These are phyloP conservation scores for Boletus rufocinnamomeus DNA, from an alignment of 768 basidiomycete species.

Conservation along the genomic window DNA sequence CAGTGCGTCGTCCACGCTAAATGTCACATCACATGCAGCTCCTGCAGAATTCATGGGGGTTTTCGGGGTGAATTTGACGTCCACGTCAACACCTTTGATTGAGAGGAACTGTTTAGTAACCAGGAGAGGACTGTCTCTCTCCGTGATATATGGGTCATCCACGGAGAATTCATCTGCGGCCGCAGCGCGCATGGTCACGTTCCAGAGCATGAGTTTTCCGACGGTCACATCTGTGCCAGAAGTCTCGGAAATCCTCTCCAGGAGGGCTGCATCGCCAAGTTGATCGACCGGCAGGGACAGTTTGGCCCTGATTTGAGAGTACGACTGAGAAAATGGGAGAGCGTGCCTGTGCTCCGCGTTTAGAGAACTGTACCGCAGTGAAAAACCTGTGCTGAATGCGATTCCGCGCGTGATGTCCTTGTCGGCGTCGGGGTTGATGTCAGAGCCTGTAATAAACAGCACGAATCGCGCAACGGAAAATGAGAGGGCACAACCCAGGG, in stretches of 20 bases:
- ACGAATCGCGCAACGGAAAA: slow-evolving; percentile 63
- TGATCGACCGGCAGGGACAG: slow-evolving; percentile 57
- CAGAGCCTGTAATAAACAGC: slow-evolving; percentile 72
- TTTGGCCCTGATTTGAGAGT: slow-evolving; percentile 50
- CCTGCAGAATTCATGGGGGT: slow-evolving; percentile 4
- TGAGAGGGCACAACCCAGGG: slow-evolving; percentile 56
- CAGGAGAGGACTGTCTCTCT: slow-evolving; percentile 50
- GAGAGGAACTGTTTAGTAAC: slow-evolving; percentile 45
- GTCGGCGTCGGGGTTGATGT: slow-evolving; percentile 73
- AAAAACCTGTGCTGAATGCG: slow-evolving; percentile 55
- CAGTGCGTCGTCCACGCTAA: slow-evolving; percentile 54
- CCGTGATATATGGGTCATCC: slow-evolving; percentile 62
- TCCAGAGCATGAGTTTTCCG: slow-evolving; percentile 46
- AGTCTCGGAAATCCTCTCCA: slow-evolving; percentile 39
- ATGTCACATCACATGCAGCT: slow-evolving; percentile 42
- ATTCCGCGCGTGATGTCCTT: slow-evolving; percentile 69
- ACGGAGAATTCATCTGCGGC: slow-evolving; percentile 67
- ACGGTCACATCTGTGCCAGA: slow-evolving; percentile 43
- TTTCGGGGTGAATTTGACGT: slow-evolving; percentile 27
- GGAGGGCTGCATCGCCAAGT: slow-evolving; percentile 45
- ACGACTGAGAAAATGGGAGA: slow-evolving; percentile 28
- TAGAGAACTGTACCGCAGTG: slow-evolving; percentile 58
- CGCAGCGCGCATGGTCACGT: slow-evolving; percentile 58
- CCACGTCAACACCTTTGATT: slow-evolving; percentile 37
- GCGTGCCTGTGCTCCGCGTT: slow-evolving; percentile 19